phyloP scores from a whole-genome alignment of 495 filamentous ascomycete genomes.

The Trypethelium eluteriae region DNA sequence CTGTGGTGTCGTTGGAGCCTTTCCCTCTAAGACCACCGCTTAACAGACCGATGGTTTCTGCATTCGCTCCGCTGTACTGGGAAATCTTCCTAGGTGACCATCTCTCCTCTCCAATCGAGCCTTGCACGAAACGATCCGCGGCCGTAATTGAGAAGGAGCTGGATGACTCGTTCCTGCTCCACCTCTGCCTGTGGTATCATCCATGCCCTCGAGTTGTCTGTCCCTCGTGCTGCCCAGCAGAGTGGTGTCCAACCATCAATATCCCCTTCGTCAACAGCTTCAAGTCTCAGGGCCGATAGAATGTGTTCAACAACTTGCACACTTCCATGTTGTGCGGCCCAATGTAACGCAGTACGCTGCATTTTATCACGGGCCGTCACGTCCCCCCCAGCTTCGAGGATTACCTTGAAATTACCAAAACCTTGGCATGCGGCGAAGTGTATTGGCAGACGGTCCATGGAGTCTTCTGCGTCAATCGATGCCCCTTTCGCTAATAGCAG shows the following conservation, averaged over 20 bases:
- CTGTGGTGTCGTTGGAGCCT: background rate
- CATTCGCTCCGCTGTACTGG: background rate
- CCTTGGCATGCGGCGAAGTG: background rate
- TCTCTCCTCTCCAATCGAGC: background rate
- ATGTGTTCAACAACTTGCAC: background rate
- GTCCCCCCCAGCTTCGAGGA: background rate
- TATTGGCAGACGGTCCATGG: background rate
- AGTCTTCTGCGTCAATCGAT: background rate
- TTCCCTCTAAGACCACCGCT: background rate
- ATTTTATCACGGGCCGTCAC: background rate
- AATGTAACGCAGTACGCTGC: background rate
- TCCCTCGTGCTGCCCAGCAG: background rate
- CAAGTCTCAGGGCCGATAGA: background rate
- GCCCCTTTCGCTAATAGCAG: background rate
- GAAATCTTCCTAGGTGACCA: background rate
- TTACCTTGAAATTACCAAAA: background rate
- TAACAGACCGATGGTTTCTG: background rate
- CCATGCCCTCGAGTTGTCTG: background rate
- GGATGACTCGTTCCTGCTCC: background rate
- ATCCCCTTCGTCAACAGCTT: slow-evolving; percentile 25
- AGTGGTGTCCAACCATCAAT: slow-evolving; percentile 30
- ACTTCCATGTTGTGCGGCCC: background rate
- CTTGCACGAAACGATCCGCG: background rate
- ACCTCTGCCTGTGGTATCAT: background rate
- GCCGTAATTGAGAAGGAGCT: background rate